Base-by-base conservation (phyloP, 225 moss, liverwort and hornwort species). In the Bryoerythrophyllum caledonicum region DNA sequence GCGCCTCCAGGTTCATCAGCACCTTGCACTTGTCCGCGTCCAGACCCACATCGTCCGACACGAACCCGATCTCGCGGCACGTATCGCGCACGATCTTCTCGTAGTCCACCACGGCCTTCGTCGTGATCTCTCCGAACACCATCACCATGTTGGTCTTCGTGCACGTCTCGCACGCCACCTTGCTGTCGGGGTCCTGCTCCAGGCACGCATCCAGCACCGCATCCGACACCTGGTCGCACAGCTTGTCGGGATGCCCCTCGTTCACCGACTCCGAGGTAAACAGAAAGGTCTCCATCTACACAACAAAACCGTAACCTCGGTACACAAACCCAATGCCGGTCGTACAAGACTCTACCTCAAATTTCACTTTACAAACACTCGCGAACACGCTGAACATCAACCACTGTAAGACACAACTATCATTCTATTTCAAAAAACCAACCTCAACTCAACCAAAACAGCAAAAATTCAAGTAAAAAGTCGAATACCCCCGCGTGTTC, bases 91-190 rank as follows among this genome's bases (percentile, higher is more conserved):
- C 94, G 78, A 94, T 94, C 89, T 91, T 94, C 88, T 92, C 92
- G 80, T 92, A 92, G 83, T 92, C 90, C 24, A 92, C 86, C 72
- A 79, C 78, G 0, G 94, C 94, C 87, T 94, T 94, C 3, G 92
- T 94, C 5, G 94, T 94, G 81, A 94, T 94, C 87, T 94, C 94
- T 0, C 94, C 94, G 67, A 94, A 94, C 58, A 94, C 94, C 94
- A 94, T 94, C 73, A 94, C 94, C 94, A 94, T 94, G 83, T 94
- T 92, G 0, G 94, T 92, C 86, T 94, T 94, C 8, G 94, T 94
- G 87, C 94, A 94, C 2, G 94, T 94, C 82, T 94, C 94, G 85
- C 94, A 94, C 0, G 94, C 94, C 14, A 94, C 94, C 82, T 94
- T 94, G 87, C 94, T 94, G 28, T 94, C 94, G 2, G 89, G 87